Percentiles rank a stretch among this genome's conserved stretches.
Conservation (phyloP, 129 eudicot genomes). For the Apium graveolens region DNA sequence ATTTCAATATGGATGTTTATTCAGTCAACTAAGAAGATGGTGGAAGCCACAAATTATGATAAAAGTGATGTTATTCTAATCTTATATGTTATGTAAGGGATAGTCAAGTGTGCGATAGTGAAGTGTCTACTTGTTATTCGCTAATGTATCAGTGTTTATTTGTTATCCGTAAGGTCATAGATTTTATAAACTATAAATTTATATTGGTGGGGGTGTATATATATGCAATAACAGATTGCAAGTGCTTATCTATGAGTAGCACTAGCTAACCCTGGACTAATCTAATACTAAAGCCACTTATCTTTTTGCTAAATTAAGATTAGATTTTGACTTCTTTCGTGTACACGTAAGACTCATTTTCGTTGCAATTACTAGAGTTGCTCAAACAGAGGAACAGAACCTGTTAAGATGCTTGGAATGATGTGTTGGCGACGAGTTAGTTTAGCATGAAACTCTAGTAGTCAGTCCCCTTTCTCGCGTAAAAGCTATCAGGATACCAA, state of each 20-base stretch:
- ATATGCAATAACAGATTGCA: background rate
- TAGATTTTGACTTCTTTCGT: background rate
- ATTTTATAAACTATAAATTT: background rate
- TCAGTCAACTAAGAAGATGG: conserved; percentile 1
- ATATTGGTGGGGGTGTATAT: background rate
- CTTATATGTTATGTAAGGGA: background rate
- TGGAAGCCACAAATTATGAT: background rate
- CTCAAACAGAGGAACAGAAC: background rate
- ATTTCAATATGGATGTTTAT: background rate
- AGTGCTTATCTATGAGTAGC: conserved; percentile 6
- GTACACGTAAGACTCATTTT: background rate
- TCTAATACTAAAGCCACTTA: background rate
- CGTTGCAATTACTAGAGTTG: background rate
- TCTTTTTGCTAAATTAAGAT: background rate
- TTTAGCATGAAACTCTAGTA: too few species aligned
- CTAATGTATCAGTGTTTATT: background rate
- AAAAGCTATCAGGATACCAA: too few species aligned
- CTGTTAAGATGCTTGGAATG: background rate
- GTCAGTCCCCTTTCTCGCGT: too few species aligned
- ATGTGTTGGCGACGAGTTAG: too few species aligned
- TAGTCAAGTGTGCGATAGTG: background rate
- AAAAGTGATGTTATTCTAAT: background rate
- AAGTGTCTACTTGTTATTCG: background rate
- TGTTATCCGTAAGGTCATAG: background rate
- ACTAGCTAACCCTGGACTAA: background rate